Evolutionary conservation across 192 early-diverging fungal species (phyloP), one percentile per base, ranked within the genome.

Genomic region (Paraglomus occultum): DNA sequence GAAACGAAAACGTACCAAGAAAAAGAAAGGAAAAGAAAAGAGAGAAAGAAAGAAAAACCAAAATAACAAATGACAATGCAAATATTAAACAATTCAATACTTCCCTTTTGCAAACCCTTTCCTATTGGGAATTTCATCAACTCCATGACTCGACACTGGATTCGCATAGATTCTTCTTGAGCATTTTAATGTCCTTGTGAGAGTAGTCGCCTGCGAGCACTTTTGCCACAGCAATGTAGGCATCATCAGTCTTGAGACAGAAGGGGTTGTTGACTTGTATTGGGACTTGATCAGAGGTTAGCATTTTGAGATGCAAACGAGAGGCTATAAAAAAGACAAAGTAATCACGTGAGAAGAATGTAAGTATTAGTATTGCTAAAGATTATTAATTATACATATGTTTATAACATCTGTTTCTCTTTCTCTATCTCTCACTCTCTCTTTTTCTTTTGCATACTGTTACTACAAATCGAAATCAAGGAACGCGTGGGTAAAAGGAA

Each of bases 111-210:
- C 8, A 9, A 48, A 42, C 51, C 22, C 22, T 17, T 50, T 15
- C 12, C 23, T 17, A 54, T 7, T 22, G 53, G 55, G 22, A 57
- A 55, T 57, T 46, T 45, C 40, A 12, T 10, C 52, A 69, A 55
- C 67, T 69, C 67, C 67, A 69, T 31, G 52, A 57, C 57, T 69
- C 67, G 38, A 69, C 47, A 14, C 67, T 69, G 14, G 67, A 53
- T 14, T 54, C 52, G 31, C 67, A 69, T 10, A 69, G 17, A 55
- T 23, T 69, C 12, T 45, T 45, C 47, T 57, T 69, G 1, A 69
- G 31, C 6, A 31, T 45, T 10, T 15, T 55, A 12, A 69, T 42
- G n/a, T 69, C 67, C 57, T 69, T 49, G 20, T 22, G 52, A 4
- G 67, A 54, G 31, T 54, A 39, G 20, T 44, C 40, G 12, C 67